Percentiles rank a stretch among this genome's conserved stretches.
Conservation (phyloP, 495 filamentous ascomycete genomes). For the Aspergillus kassunensis region DNA sequence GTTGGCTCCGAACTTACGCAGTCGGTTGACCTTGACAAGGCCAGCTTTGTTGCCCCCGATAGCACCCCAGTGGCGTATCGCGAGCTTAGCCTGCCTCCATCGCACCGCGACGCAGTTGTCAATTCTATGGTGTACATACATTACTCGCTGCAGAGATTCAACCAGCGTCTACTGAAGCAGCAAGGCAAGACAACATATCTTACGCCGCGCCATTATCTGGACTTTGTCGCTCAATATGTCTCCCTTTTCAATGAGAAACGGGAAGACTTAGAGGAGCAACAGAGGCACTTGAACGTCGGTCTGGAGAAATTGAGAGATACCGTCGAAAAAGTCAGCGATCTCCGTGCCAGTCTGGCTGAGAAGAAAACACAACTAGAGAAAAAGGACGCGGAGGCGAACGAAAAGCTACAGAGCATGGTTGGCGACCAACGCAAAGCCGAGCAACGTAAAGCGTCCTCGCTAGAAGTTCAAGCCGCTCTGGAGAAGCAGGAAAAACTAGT, state of each 20-base stretch:
- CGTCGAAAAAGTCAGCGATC: slow-evolving; percentile 92
- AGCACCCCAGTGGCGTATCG: slow-evolving; percentile 88
- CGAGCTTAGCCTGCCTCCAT: slow-evolving; percentile 75
- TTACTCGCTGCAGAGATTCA: slow-evolving; percentile 87
- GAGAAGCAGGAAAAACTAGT: slow-evolving; percentile 91
- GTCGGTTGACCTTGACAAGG: slow-evolving; percentile 86
- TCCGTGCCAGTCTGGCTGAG: slow-evolving; percentile 82
- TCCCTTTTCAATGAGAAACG: slow-evolving; percentile 97
- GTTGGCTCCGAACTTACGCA: slow-evolving; percentile 94
- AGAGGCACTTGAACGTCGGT: slow-evolving; percentile 95
- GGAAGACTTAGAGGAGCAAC: slow-evolving; percentile 96
- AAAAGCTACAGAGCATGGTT: slow-evolving; percentile 95
- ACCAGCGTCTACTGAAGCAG: slow-evolving; percentile 81
- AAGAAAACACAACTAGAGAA: slow-evolving; percentile 90
- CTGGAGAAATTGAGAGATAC: slow-evolving; percentile 97
- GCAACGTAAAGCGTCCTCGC: slow-evolving; percentile 77
- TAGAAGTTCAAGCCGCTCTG: slow-evolving; percentile 82
- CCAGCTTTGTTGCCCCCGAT: slow-evolving; percentile 81
- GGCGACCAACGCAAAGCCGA: slow-evolving; percentile 95
- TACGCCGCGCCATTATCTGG: slow-evolving; percentile 93
- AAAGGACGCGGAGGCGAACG: slow-evolving; percentile 93
- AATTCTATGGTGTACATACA: slow-evolving; percentile 99
- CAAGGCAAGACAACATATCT: slow-evolving; percentile 88
- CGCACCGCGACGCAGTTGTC: slow-evolving; percentile 83
- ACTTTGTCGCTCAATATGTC: slow-evolving; percentile 97